Conservation (phyloP, 768 basidiomycete genomes). For the Suillus fuscotomentosus region DNA sequence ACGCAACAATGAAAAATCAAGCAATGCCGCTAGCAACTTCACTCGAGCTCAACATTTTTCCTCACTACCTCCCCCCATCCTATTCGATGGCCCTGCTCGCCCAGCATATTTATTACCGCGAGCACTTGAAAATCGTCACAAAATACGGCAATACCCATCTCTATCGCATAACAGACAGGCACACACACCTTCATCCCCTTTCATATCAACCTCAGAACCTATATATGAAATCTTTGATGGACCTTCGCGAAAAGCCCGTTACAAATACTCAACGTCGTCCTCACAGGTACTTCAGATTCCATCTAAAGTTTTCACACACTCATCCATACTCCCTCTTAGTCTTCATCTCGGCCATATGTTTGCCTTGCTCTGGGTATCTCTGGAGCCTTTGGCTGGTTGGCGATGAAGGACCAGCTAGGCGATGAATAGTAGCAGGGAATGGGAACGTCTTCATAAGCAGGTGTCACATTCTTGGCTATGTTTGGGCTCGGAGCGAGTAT, state of each 20-base stretch:
- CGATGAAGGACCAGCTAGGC: constrained; percentile 3
- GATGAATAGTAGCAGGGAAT: neutral
- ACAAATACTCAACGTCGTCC: constrained; percentile 11
- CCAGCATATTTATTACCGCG: constrained; percentile 22
- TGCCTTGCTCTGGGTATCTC: constrained; percentile 18
- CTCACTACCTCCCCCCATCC: constrained; percentile 42
- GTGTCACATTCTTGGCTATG: neutral
- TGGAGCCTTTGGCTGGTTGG: constrained; percentile 19
- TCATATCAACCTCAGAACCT: constrained; percentile 29
- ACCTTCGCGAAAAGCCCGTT: constrained; percentile 35
- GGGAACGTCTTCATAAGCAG: neutral
- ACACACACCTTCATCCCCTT: constrained; percentile 11
- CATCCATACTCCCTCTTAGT: neutral
- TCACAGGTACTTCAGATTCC: constrained; percentile 16
- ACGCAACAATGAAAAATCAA: constrained; percentile 7
- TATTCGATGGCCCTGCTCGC: constrained; percentile 51
- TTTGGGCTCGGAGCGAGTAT: neutral
- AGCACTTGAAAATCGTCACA: constrained; percentile 12
- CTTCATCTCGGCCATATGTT: constrained; percentile 9
- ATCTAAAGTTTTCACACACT: neutral
- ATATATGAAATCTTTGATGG: constrained; percentile 44
- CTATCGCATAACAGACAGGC: constrained; percentile 6
- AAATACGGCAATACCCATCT: constrained; percentile 10
- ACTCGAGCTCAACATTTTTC: constrained; percentile 15
- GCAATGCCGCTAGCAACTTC: constrained; percentile 9